Evolutionary conservation across 2,329 filamentous ascomycete species (phyloP), one percentile per base, ranked within the genome.

Genomic region (Colletotrichum noveboracense): DNA sequence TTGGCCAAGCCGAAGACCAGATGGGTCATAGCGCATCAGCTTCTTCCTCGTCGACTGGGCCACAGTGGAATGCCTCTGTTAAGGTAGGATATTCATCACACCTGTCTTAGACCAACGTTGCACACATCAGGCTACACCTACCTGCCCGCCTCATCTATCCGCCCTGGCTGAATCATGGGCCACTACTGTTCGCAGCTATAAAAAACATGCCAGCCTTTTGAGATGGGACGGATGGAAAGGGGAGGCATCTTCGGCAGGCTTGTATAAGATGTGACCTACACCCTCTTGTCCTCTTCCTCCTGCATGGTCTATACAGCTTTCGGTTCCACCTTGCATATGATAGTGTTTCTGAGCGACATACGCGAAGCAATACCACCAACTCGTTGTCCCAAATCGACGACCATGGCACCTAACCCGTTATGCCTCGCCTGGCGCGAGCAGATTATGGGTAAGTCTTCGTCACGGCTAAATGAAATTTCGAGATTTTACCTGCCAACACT

Each of bases 401-500:
- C 26, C 18, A 76, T 76, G 74, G 65, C 74, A 10, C 70, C 74
- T 7, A 71, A 75, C 28, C 71, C 71, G 21, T 16, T 74, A 30
- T 74, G 61, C 14, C 74, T 75, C 24, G 65, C 43, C 6, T 76
- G 71, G 70, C 74, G 74, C 24, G 71, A 76, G 38, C 74, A 76
- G 74, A 76, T 75, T 7, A 71, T 64, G 32, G 74, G 74, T 52
- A 38, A 43, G 36, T 24, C 13, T 43, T 14, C 26, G 24, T 30
- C 13, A 14, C 28, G 6, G 26, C 30, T 36, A 26, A 24, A 6
- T 24, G 16, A 14, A 34, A 43, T 21, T n/a, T 28, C 5, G 12
- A n/a, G 5, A 10, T 30, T 52, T 8, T 8, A 38, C 18, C 14
- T 18, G 71, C 61, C 72, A 72, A 75, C 52, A 24, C 14, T 24